These are phyloP conservation scores for Lachnellula suecica DNA, from an alignment of 2,329 filamentous ascomycete genomes.

Conservation along the genomic window DNA sequence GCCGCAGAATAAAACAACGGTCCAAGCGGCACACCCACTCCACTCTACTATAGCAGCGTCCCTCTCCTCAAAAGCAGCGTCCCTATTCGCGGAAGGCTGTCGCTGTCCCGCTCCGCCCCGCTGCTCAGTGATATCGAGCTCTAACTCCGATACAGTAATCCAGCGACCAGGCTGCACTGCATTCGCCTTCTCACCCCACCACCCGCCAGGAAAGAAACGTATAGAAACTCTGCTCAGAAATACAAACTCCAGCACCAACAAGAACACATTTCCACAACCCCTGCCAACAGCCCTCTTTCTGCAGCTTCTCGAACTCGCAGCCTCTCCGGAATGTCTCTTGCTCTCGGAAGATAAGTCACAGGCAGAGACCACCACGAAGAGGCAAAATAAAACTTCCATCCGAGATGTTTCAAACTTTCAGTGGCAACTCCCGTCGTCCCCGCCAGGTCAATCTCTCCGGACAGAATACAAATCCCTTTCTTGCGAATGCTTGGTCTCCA, in stretches of 20 bases:
- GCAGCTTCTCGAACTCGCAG: background rate
- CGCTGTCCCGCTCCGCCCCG: too few relatives aligned
- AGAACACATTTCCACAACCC: background rate
- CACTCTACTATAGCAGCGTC: background rate
- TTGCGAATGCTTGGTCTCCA: conserved; percentile 57
- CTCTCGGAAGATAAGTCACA: conserved; percentile 18
- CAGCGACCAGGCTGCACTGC: conserved; percentile 1
- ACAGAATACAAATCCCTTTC: conserved; percentile 78
- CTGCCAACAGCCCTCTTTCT: too few relatives aligned
- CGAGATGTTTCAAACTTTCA: conserved; percentile 89
- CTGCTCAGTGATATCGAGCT: too few relatives aligned
- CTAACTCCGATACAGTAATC: background rate
- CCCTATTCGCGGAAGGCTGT: background rate
- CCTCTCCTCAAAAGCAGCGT: background rate
- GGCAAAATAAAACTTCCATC: conserved; percentile 10
- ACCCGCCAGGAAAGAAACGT: background rate
- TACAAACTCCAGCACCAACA: too few relatives aligned
- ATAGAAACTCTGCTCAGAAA: background rate
- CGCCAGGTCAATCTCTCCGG: conserved; percentile 95
- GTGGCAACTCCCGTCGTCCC: conserved; percentile 78
- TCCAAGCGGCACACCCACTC: too few relatives aligned
- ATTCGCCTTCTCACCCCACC: background rate
- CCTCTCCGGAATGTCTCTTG: conserved; percentile 22
- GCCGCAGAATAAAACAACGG: too few relatives aligned
- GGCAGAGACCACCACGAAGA: conserved; percentile 11